A percentile compares a stretch with the other conserved stretches of the same genome.
Evolutionary conservation across 176 grass and related monocot genomes (phyloP).

Genomic region (Melocanna baccifera): DNA sequence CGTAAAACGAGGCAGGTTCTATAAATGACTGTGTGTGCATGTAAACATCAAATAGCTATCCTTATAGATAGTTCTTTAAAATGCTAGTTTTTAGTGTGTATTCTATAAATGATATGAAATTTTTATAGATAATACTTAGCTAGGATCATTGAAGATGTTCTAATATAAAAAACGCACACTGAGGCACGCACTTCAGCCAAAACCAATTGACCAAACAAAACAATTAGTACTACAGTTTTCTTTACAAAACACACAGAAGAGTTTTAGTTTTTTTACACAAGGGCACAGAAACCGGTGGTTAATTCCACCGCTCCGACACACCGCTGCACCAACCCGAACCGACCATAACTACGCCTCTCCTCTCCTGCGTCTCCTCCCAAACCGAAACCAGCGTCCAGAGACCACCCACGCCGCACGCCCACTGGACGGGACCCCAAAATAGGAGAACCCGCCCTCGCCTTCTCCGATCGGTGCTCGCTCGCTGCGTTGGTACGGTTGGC

Average conservation of each 20-base stretch:
- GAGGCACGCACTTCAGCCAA: background rate
- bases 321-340: constrained; percentile 17
- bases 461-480: constrained; percentile 30
- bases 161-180: background rate
- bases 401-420: background rate
- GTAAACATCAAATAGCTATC: no score
- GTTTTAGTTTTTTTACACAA: background rate
- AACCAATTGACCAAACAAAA: background rate
- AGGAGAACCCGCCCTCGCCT: background rate
- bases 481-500: background rate
- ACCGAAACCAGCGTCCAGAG: background rate
- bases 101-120: no score
- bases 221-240: background rate
- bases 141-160: no score
- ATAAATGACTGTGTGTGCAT: no score
- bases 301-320: background rate
- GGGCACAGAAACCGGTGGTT: background rate
- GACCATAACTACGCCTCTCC: background rate
- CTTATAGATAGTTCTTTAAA: no score
- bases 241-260: background rate
- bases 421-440: background rate
- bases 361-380: background rate
- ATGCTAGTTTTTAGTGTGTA: no score
- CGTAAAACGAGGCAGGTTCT: no score
- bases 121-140: no score